Conservation (phyloP, 305 asterid species). For the Fraxinus albicans region DNA sequence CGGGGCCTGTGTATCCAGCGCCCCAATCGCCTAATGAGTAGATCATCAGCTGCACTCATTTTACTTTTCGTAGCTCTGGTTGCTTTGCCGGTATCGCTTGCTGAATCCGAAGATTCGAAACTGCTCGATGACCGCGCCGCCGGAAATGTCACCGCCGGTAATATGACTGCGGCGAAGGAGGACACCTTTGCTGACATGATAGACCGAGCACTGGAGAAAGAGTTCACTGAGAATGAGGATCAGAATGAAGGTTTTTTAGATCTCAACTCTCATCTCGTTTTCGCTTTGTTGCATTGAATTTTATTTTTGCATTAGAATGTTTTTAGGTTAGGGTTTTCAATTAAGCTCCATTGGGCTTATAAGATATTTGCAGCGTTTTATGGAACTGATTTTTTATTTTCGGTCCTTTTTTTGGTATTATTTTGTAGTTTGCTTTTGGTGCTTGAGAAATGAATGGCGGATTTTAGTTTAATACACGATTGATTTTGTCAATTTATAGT, state of each 20-base stretch:
- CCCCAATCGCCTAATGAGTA: constrained; percentile 38
- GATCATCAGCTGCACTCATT: constrained; percentile 37
- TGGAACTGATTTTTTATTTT: neutral
- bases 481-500: neutral
- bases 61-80: constrained; percentile 33
- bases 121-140: constrained; percentile 29
- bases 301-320: neutral
- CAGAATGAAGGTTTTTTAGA: constrained; percentile 79
- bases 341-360: neutral
- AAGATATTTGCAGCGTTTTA: neutral
- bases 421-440: neutral
- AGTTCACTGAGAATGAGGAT: constrained; percentile 88
- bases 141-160: constrained; percentile 42
- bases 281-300: neutral
- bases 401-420: neutral
- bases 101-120: constrained; percentile 35
- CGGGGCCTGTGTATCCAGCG: constrained; percentile 50
- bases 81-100: constrained; percentile 9
- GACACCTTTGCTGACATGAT: constrained; percentile 91
- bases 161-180: constrained; percentile 54
- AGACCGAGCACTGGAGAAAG: constrained; percentile 94
- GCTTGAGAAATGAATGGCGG: neutral
- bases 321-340: neutral
- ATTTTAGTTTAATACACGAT: neutral
- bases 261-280: constrained; percentile 31